These are phyloP conservation scores for Leccinum subatratum DNA, from an alignment of 1,284 basidiomycete genomes.

Conservation along the genomic window DNA sequence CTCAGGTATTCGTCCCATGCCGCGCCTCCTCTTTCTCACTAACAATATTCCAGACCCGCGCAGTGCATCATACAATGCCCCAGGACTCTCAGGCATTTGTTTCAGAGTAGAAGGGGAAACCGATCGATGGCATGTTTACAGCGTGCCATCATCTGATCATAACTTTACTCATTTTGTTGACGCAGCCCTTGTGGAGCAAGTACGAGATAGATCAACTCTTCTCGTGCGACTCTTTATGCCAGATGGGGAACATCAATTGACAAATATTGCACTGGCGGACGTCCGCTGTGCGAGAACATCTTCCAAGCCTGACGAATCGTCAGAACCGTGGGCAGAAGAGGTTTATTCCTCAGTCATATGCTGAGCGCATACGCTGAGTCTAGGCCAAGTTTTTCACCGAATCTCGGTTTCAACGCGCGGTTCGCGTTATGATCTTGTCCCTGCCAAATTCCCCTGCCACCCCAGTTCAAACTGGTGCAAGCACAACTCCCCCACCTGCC, in stretches of 20 bases:
- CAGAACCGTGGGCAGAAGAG: conserved; percentile 83
- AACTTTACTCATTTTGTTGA: conserved; percentile 5
- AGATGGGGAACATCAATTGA: conserved; percentile 81
- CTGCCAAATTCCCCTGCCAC: conserved; percentile 78
- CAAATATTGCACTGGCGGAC: conserved; percentile 82
- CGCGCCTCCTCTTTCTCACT: conserved; percentile 1
- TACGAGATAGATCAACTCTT: conserved; percentile 88
- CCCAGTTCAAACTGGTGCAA: conserved; percentile 72
- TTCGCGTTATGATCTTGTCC: conserved; percentile 85
- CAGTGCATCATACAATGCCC: conserved; percentile 85
- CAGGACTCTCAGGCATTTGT: conserved; percentile 85
- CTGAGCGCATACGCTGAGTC: conserved; percentile 7
- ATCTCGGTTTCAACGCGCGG: conserved; percentile 82
- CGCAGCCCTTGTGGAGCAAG: conserved; percentile 86
- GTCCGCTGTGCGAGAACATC: conserved; percentile 75
- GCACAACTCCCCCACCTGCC: conserved; percentile 62
- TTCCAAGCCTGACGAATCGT: conserved; percentile 68
- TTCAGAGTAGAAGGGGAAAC: conserved; percentile 84
- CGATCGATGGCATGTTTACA: conserved; percentile 67
- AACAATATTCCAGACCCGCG: conserved; percentile 51
- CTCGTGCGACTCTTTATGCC: conserved; percentile 86
- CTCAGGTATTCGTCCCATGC: conserved; percentile 48
- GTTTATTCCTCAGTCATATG: conserved; percentile 37
- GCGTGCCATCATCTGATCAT: neutral
- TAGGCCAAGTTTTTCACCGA: conserved; percentile 95